Base-by-base conservation (phyloP, 2,329 filamentous ascomycete genomes). In the Calonectria fujianensis region DNA sequence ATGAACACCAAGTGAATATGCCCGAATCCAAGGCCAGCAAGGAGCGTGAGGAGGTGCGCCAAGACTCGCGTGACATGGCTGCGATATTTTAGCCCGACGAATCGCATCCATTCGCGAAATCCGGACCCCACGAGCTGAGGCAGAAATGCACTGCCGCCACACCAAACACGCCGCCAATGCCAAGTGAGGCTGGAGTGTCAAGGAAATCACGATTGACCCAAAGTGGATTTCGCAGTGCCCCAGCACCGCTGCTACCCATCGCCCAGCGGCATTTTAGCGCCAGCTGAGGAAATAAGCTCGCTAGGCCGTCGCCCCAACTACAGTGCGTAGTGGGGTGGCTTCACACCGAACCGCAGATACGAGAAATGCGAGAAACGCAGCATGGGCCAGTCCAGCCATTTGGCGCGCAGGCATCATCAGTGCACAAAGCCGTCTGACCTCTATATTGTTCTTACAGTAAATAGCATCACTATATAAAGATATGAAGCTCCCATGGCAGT, bases 281-380 rank as follows among this genome's bases (percentile, higher is more conserved):
- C 50, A 39, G 32, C 37, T 31, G 3, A 18, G 39, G 29, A 64
- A 61, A 61, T 50, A 32, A 41, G 32, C 45, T 31, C 16, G 18
- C 32, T 27, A 24, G 69, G 24, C 27, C 16, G 20, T 24, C 51
- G 39, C 51, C 39, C 59, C 61, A 64, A 37, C 35, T 20, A 27
- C 45, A 51, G 31, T 41, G 37, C 67, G 11, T 20, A 29, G 45
- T n/a, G 35, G 61, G 27, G 51, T 31, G 13, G 18, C 39, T 61
- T 39, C 37, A 48, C 69, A 20, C 69, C 61, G 39, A 31, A 41
- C 64, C 24, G 48, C 64, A 57, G 70, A 72, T 69, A 72, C 70
- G 70, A 72, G 45, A 41, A 54, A 68, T 41, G 37, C 48, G 48
- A 37, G 70, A 16, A 29, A 63, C n/a, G 35, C 54, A 32, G 32